Conservation (phyloP, 805 yeast genomes). For the Cyberlindnera veronae region DNA sequence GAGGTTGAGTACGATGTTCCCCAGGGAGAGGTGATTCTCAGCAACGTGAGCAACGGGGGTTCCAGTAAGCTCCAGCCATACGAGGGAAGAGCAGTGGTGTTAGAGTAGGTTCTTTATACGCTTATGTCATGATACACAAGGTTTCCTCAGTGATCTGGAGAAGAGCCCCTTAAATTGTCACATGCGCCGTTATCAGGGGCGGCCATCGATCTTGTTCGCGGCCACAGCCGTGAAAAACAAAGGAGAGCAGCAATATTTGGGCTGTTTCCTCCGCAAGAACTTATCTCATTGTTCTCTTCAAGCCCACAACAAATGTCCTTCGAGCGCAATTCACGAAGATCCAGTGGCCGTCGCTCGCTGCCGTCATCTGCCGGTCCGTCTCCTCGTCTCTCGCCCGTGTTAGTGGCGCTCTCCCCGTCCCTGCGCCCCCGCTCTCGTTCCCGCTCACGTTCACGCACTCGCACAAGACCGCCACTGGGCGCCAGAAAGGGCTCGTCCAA, state of each 20-base stretch:
- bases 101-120: too few species aligned
- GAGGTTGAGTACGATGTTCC: conserved; percentile 31
- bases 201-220: too few species aligned
- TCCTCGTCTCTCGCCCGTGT: conserved; percentile 10
- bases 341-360: conserved; percentile 1
- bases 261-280: too few species aligned
- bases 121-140: too few species aligned
- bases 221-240: too few species aligned
- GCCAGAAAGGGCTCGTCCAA: conserved; percentile 16
- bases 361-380: conserved; percentile 4
- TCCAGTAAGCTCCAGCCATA: conserved; percentile 36
- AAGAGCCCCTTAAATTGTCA: too few species aligned
- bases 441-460: conserved; percentile 19
- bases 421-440: conserved; percentile 14
- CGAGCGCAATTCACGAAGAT: background rate
- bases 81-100: conserved; percentile 38
- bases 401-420: conserved; percentile 11
- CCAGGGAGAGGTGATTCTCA: conserved; percentile 31
- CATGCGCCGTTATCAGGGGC: too few species aligned
- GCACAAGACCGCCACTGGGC: conserved; percentile 20
- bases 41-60: conserved; percentile 30
- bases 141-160: too few species aligned
- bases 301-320: too few species aligned
- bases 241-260: too few species aligned
- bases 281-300: too few species aligned